Percentiles rank a stretch among this genome's conserved stretches.
phyloP scores from a whole-genome alignment of 2,329 filamentous ascomycete species.

The Myotisia sp. region DNA sequence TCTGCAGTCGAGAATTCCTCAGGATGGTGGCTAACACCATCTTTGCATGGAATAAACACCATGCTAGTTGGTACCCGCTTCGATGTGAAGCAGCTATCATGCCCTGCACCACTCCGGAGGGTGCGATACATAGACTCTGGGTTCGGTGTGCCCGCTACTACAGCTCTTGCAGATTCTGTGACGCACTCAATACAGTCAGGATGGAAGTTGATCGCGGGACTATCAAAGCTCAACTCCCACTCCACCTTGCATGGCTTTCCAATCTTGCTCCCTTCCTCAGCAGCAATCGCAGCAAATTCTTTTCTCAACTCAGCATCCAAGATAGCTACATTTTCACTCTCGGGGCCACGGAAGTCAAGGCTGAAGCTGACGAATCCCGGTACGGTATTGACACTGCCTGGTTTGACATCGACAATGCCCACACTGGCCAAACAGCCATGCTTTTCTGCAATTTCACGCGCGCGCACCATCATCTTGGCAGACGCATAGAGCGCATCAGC shows the following conservation, averaged over 20 bases:
- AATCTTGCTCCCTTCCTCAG: conserved; percentile 40
- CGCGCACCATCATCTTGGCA: conserved; percentile 51
- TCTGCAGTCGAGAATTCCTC: conserved; percentile 47
- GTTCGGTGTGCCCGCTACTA: conserved; percentile 38
- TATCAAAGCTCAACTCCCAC: conserved; percentile 48
- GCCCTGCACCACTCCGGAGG: conserved; percentile 51
- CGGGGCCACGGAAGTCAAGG: conserved; percentile 50
- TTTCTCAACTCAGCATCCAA: conserved; percentile 43
- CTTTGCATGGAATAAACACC: conserved; percentile 52
- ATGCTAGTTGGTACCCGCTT: conserved; percentile 48
- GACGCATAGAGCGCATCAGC: conserved; percentile 56
- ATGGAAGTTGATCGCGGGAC: conserved; percentile 50
- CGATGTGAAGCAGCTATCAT: conserved; percentile 50
- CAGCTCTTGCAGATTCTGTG: conserved; percentile 41
- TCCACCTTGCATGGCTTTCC: conserved; percentile 40
- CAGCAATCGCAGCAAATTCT: conserved; percentile 47
- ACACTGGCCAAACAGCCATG: conserved; percentile 52
- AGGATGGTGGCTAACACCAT: conserved; percentile 51
- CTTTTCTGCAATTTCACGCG: conserved; percentile 47
- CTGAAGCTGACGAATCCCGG: conserved; percentile 53
- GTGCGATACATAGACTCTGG: conserved; percentile 32
- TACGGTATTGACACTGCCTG: conserved; percentile 60
- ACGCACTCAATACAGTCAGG: conserved; percentile 53
- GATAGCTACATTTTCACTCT: conserved; percentile 42
- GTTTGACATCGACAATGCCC: conserved; percentile 52